Conservation (phyloP, 1,284 basidiomycete species). For the Cryptococcus sp. region DNA sequence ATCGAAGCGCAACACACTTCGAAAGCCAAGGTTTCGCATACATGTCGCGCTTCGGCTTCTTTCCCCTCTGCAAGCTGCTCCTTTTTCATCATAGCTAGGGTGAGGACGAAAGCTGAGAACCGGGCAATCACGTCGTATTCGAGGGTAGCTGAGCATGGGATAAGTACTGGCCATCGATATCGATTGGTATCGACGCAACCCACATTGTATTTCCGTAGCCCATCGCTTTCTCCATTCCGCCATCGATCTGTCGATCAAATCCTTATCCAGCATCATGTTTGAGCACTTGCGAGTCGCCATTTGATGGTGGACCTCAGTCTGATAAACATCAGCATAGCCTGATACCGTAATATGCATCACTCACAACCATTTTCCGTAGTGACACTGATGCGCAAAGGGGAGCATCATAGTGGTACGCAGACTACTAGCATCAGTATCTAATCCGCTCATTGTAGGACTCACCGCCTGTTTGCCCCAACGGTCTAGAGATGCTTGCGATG, state of each 20-base stretch:
- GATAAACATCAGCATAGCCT: neutral
- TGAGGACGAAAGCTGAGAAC: conserved; percentile 22
- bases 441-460: neutral
- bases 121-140: conserved; percentile 29
- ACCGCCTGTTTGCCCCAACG: conserved; percentile 24
- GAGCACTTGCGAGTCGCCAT: neutral
- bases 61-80: neutral
- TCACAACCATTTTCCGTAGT: conserved; percentile 22
- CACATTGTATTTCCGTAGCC: conserved; percentile 19
- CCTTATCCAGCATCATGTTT: conserved; percentile 8
- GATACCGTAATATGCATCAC: neutral
- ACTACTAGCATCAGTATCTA: conserved; percentile 4
- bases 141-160: conserved; percentile 8
- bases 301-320: conserved; percentile 16
- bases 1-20: conserved; percentile 24
- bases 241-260: conserved; percentile 13
- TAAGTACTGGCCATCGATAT: neutral
- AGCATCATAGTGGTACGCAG: conserved; percentile 16
- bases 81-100: conserved; percentile 16
- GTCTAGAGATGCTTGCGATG: conserved; percentile 11
- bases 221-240: conserved; percentile 20
- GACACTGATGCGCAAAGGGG: conserved; percentile 26
- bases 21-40: conserved; percentile 21
- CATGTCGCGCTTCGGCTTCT: conserved; percentile 13
- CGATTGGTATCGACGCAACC: too few species aligned